Evolutionary conservation across 2,329 filamentous ascomycete species (phyloP), one percentile per base, ranked within the genome.

Genomic region (Chrysoporthe austroafricana): DNA sequence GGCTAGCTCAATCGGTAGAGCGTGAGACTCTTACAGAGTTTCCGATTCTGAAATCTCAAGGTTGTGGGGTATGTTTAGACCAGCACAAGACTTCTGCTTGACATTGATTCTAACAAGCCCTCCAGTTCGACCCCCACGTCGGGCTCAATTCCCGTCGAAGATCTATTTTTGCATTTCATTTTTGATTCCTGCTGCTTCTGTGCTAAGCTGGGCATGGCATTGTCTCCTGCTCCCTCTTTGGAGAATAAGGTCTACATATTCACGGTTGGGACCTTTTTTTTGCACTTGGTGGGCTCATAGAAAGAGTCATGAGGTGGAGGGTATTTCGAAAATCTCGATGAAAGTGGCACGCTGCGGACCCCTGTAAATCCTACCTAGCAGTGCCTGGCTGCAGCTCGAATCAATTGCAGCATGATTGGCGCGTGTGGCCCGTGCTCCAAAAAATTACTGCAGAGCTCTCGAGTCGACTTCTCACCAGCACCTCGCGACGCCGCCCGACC

Each of bases 1-100:
- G 83, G 84, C 82, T 88, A 88, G 85, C 86, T 88, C 86, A 88
- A 88, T 88, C 85, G 85, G 85, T 89, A 90, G 88, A 90, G 87
- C 87, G 87, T 89, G 84, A 88, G 87, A 89, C 88, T 90, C 88
- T 86, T 86, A 86, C 26, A 18, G 44, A 50, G 16, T 26, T 62
- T 52, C 44, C 18, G 46, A 36, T 62, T 50, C 46, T 34, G 46
- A 54, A 54, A 62, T 62, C 60, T 62, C 44, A 62, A 62, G 59
- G 59, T 46, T 61, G 59, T 61, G 59, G 59, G 39, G 57, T 60
- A 60, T 43, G 57, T 60, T 5, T 18, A 39, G 16, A 8, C 16
- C 14, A 26, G 14, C 6, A 39, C 3, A 21, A 8, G 6, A 11
- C 36, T 42, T 13, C 18, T 36, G 9, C 2, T 14, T 32, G 21